phyloP scores from a whole-genome alignment of 169 alveolate genomes.

The Babesia bovis region DNA sequence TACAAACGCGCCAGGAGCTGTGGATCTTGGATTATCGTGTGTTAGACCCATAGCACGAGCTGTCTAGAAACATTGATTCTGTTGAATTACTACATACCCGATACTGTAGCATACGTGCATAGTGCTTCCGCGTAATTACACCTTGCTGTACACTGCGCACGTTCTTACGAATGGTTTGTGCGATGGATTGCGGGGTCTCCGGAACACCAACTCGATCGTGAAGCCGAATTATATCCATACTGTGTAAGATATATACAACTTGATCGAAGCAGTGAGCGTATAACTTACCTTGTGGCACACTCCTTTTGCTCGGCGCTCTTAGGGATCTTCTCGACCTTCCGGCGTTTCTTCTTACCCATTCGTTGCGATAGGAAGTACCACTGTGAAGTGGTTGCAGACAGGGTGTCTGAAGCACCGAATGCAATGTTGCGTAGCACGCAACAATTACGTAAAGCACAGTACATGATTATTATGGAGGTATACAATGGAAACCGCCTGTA shows the following conservation, averaged over 20 bases:
- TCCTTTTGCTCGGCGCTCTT: slow-evolving; percentile 50
- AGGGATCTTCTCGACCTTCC: slow-evolving; percentile 64
- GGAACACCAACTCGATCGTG: slow-evolving; percentile 81
- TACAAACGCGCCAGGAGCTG: slow-evolving; percentile 66
- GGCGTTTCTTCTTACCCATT: slow-evolving; percentile 67
- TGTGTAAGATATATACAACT: background rate
- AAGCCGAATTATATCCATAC: slow-evolving; percentile 71
- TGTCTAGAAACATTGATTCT: slow-evolving; percentile 46
- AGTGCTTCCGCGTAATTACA: slow-evolving; percentile 73
- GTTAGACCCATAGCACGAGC: slow-evolving; percentile 43
- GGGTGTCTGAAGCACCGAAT: background rate
- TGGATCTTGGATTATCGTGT: slow-evolving; percentile 6
- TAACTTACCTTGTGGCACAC: slow-evolving; percentile 50
- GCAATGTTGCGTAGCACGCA: background rate
- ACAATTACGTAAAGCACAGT: background rate
- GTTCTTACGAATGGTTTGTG: slow-evolving; percentile 74
- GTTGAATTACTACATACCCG: slow-evolving; percentile 44
- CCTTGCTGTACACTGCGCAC: slow-evolving; percentile 71
- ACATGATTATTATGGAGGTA: background rate
- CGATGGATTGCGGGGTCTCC: slow-evolving; percentile 77
- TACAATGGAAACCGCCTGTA: too few relatives aligned
- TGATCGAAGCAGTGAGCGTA: background rate
- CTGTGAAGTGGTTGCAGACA: background rate
- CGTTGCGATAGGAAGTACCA: slow-evolving; percentile 28
- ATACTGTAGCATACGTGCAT: slow-evolving; percentile 73